phyloP scores from a whole-genome alignment of 352 stramenopile species.

The Lagenidium giganteum region DNA sequence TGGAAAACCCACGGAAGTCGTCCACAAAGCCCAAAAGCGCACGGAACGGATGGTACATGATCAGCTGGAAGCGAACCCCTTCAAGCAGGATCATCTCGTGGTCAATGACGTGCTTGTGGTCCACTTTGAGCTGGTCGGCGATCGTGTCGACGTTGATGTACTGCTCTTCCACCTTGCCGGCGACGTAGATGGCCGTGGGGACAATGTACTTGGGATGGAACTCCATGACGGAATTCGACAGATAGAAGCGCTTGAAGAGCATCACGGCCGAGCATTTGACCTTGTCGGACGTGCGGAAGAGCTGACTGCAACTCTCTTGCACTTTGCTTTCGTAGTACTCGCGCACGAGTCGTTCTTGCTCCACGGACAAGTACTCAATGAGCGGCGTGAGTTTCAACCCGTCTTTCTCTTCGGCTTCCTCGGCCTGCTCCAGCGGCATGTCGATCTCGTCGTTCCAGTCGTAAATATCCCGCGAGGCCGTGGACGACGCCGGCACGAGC shows the following conservation, averaged over 20 bases:
- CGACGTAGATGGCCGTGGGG: constrained; percentile 83
- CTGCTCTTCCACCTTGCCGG: constrained; percentile 88
- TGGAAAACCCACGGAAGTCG: constrained; percentile 70
- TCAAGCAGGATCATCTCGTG: constrained; percentile 87
- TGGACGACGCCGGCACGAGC: constrained; percentile 58
- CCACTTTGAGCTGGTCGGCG: constrained; percentile 73
- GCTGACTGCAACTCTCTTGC: constrained; percentile 76
- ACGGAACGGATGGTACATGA: constrained; percentile 88
- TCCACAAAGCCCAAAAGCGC: constrained; percentile 78
- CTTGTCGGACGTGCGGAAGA: constrained; percentile 86
- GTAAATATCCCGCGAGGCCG: constrained; percentile 45
- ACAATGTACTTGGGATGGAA: constrained; percentile 86
- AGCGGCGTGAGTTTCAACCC: constrained; percentile 41
- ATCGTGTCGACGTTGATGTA: constrained; percentile 86
- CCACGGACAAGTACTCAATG: constrained; percentile 47
- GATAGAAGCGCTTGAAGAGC: constrained; percentile 87
- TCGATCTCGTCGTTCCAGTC: constrained; percentile 78
- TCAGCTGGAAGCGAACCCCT: constrained; percentile 84
- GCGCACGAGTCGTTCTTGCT: constrained; percentile 61
- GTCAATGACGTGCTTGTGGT: constrained; percentile 83
- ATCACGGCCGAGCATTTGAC: constrained; percentile 82
- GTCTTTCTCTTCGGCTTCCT: constrained; percentile 48
- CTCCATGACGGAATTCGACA: constrained; percentile 87
- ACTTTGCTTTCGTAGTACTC: constrained; percentile 81
- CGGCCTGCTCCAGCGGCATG: constrained; percentile 29